Evolutionary conservation across 2,329 filamentous ascomycete genomes (phyloP).

Genomic region (Achaetomium macrosporum): DNA sequence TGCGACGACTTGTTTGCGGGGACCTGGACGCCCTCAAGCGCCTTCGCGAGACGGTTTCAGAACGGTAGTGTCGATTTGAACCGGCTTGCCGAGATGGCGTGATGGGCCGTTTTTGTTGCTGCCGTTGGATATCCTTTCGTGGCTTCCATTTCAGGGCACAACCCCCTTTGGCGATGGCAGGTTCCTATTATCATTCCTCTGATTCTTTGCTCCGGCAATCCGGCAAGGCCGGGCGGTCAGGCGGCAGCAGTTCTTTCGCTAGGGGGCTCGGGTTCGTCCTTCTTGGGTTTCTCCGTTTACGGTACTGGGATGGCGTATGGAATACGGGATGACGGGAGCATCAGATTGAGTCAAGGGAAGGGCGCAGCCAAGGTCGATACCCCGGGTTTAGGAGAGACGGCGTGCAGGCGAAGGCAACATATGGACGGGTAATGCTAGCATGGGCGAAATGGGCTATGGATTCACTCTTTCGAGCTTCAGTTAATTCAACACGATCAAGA

Average conservation of each 20-base stretch:
- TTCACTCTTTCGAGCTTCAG: too few relatives aligned
- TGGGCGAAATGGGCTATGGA: too few relatives aligned
- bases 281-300: not conserved
- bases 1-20: constrained; percentile 61
- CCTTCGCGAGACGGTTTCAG: constrained; percentile 34
- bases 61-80: not conserved
- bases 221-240: not conserved
- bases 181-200: too few relatives aligned
- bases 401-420: not conserved
- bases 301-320: not conserved
- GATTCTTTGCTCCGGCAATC: too few relatives aligned
- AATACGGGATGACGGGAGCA: not conserved
- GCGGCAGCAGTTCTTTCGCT: too few relatives aligned
- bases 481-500: too few relatives aligned
- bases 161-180: too few relatives aligned
- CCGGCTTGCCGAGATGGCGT: too few relatives aligned
- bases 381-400: not conserved
- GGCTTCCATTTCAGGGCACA: too few relatives aligned
- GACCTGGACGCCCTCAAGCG: constrained; percentile 51
- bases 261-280: not conserved
- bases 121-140: not conserved
- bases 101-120: too few relatives aligned
- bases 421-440: not conserved
- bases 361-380: constrained; percentile 5
- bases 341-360: not conserved